Conservation (phyloP, 371 early-diverging fungal species). For the Mortierella sp. region DNA sequence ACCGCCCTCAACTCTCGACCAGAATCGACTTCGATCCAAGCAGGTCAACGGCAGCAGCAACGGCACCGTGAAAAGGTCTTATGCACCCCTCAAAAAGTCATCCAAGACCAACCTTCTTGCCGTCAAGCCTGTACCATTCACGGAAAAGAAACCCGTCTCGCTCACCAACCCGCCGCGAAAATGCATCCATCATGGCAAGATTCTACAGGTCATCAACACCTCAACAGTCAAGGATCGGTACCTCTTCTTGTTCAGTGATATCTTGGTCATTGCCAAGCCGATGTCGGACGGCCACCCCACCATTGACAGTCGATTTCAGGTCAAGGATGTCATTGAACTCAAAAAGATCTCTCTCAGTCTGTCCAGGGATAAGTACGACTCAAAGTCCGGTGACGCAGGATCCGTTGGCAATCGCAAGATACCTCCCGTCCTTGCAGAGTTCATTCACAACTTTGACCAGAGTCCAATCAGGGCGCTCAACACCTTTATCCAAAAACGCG, state of each 20-base stretch:
- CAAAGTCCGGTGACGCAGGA: slow-evolving; percentile 35
- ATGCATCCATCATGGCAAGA: slow-evolving; percentile 83
- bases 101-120: slow-evolving; percentile 17
- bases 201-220: slow-evolving; percentile 79
- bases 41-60: background rate
- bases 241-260: slow-evolving; percentile 85
- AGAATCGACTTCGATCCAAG: slow-evolving; percentile 15
- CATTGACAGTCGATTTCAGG: slow-evolving; percentile 70
- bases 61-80: slow-evolving; percentile 1
- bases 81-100: slow-evolving; percentile 3
- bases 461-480: slow-evolving; percentile 79
- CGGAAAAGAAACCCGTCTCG: slow-evolving; percentile 45
- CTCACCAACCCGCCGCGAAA: slow-evolving; percentile 63
- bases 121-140: slow-evolving; percentile 11
- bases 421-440: slow-evolving; percentile 72
- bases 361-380: slow-evolving; percentile 63
- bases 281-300: slow-evolving; percentile 62
- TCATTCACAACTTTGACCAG: slow-evolving; percentile 77
- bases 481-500: slow-evolving; percentile 78
- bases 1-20: slow-evolving; percentile 18
- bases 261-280: slow-evolving; percentile 83
- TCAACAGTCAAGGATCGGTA: slow-evolving; percentile 82
- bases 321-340: slow-evolving; percentile 72
- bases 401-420: slow-evolving; percentile 62
- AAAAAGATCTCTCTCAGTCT: slow-evolving; percentile 67